Evolutionary conservation across 345 rosid genomes (phyloP).

Genomic region (Aquilaria sinensis): DNA sequence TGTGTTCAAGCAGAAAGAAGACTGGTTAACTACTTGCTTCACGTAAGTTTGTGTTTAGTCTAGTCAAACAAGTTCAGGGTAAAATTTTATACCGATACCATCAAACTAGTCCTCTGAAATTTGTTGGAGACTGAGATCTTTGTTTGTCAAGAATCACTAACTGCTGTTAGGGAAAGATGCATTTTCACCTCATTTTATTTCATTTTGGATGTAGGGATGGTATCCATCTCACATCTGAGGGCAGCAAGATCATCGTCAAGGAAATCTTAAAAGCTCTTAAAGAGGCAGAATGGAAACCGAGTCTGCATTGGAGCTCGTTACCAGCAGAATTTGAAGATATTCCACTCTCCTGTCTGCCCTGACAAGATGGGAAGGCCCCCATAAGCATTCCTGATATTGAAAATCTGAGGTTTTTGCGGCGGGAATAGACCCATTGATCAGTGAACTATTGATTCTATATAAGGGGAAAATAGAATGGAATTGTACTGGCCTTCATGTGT

Average conservation of each 20-base stretch:
- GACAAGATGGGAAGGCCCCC: slow-evolving; percentile 9
- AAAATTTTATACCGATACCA: no score
- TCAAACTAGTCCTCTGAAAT: not conserved
- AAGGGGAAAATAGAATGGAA: no score
- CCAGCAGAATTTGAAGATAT: slow-evolving; percentile 45
- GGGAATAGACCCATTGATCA: slow-evolving; percentile 12
- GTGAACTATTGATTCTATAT: not conserved
- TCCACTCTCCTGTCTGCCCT: slow-evolving; percentile 19
- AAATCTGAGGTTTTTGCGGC: not conserved
- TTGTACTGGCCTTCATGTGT: no score
- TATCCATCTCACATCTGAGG: slow-evolving; percentile 55
- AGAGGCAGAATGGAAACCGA: slow-evolving; percentile 76
- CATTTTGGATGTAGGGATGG: slow-evolving; percentile 47
- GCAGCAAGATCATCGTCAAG: slow-evolving; percentile 52
- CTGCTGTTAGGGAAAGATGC: not conserved
- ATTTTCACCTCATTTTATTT: not conserved
- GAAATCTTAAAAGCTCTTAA: slow-evolving; percentile 50
- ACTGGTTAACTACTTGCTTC: slow-evolving; percentile 62
- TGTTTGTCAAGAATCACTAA: not conserved
- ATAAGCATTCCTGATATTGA: slow-evolving; percentile 11
- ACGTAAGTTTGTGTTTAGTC: slow-evolving; percentile 40
- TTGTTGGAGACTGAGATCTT: not conserved
- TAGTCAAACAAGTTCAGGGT: no score
- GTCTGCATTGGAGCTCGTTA: slow-evolving; percentile 51
- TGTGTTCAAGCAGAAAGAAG: slow-evolving; percentile 47